Percentiles rank a stretch among this genome's conserved stretches.
Evolutionary conservation across 257 asterid genomes (phyloP).

Genomic region (Gardenia jasminoides): DNA sequence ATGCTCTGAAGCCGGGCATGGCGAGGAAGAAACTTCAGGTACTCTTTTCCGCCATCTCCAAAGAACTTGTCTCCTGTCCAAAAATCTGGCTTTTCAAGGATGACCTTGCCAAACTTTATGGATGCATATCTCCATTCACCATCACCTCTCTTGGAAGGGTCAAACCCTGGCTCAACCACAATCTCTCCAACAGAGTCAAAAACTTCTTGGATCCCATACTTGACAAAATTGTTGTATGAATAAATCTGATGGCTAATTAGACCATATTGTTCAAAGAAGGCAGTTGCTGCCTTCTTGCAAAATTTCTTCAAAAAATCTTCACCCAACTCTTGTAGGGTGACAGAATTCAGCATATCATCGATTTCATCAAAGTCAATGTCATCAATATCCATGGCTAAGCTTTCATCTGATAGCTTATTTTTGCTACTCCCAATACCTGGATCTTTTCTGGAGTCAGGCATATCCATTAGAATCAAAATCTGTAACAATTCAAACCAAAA

Average conservation of each 20-base stretch:
- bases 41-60: constrained; percentile 47
- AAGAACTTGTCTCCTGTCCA: constrained; percentile 64
- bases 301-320: constrained; percentile 45
- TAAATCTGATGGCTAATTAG: constrained; percentile 79
- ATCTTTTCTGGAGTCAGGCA: constrained; percentile 17
- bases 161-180: constrained; percentile 66
- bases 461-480: constrained; percentile 8
- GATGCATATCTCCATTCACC: constrained; percentile 79
- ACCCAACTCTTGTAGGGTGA: constrained; percentile 44
- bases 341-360: constrained; percentile 43
- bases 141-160: constrained; percentile 76
- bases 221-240: constrained; percentile 71
- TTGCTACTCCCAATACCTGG: constrained; percentile 24
- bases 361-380: constrained; percentile 53
- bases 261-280: constrained; percentile 74
- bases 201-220: constrained; percentile 62
- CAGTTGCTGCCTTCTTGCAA: constrained; percentile 61
- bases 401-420: constrained; percentile 18
- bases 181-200: constrained; percentile 83
- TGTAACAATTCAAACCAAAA: neutral
- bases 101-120: constrained; percentile 74
- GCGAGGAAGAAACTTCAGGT: constrained; percentile 56
- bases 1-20: constrained; percentile 93
- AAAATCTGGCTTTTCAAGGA: constrained; percentile 57
- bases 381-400: constrained; percentile 28